Evolutionary conservation across 1,284 basidiomycete species (phyloP), one percentile per base, ranked within the genome.

Genomic region (Thecaphora thlaspeos): DNA sequence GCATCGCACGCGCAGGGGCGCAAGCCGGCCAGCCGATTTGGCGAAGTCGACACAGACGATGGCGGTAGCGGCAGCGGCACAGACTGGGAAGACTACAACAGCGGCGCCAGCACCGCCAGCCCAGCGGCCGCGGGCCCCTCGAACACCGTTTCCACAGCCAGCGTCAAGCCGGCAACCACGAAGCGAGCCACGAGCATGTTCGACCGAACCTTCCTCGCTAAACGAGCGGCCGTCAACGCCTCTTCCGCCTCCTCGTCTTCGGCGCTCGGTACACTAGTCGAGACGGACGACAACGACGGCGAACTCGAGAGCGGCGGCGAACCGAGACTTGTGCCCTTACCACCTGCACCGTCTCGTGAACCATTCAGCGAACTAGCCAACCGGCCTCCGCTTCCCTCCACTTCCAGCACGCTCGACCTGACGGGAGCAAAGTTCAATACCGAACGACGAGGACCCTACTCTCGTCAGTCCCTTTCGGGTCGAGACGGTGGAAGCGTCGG

Each of bases 61-160:
- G 32, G 18, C 7, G 48, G 21, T 22, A 47, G 45, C 28, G 48
- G 45, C 19, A 34, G 15, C 32, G 43, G 51, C 4, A 40, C 51
- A 2, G 51, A 53, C n/a, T 53, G 51, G 51, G 51, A 53, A 30
- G 51, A 53, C 26, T 34, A 45, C 10, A 10, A 15, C 4, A 45
- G 30, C 18, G 28, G 11, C 8, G 12, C 30, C 18, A 28, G n/a
- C 22, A n/a, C 11, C 43, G 51, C 24, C 14, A 40, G 3, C 17
- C n/a, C 23, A 32, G 24, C 18, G 1, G n/a, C 14, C 7, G 23
- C 41, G 21, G 23, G 17, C 17, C n/a, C n/a, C n/a, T n/a, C 37
- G n/a, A 39, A n/a, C 37, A 9, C 37, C 7, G 37, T 17, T 7
- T n/a, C 17, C 37, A n/a, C 17, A 9, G 19, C 37, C 17, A 21